phyloP scores from a whole-genome alignment of 192 early-diverging fungal genomes.

The Oehlia diaphana region DNA sequence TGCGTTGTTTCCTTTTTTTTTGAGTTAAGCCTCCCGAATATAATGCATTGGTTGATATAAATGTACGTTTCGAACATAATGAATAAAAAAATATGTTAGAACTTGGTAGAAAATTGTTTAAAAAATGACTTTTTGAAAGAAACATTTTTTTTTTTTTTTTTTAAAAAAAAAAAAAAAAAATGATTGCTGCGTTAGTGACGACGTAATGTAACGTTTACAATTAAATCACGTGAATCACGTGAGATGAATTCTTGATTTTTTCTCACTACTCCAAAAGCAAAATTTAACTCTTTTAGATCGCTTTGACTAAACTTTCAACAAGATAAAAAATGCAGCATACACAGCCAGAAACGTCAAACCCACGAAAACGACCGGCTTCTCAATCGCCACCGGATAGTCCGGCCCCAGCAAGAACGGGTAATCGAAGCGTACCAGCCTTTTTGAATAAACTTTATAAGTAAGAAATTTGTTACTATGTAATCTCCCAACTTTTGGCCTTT shows the following conservation, averaged over 20 bases:
- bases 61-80: neutral
- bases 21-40: neutral
- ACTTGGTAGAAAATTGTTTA: neutral
- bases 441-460: conserved; percentile 30
- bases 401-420: neutral
- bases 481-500: neutral
- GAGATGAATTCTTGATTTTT: no score
- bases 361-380: conserved; percentile 1
- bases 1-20: neutral
- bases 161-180: no score
- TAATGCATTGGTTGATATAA: neutral
- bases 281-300: no score
- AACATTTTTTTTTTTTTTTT: neutral
- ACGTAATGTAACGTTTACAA: no score
- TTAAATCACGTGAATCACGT: no score
- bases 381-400: conserved; percentile 7
- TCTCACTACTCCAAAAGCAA: no score
- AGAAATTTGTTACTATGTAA: neutral
- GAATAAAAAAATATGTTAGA: neutral
- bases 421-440: conserved; percentile 23
- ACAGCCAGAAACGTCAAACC: neutral
- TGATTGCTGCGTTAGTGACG: no score
- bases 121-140: neutral
- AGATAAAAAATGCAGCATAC: neutral
- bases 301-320: no score